Base-by-base conservation (phyloP, 202 grass and related monocot species). In the Zoysia matrella region DNA sequence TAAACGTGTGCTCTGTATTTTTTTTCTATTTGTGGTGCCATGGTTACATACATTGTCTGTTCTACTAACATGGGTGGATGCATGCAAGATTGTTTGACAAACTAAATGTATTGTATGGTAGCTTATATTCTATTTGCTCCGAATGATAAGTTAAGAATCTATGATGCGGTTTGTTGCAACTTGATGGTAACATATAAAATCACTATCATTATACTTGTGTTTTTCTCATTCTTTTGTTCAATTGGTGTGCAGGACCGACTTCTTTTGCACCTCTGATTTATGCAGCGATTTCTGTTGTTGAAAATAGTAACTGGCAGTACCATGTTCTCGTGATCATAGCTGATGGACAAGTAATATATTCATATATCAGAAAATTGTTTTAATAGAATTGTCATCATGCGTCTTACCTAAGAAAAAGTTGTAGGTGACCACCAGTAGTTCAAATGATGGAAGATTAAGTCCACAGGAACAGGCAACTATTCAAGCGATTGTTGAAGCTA, bases 311-410 rank as follows among this genome's bases (percentile, higher is more conserved):
- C 47, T 91, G 81, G 79, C 95, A 97, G 18, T 94, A 97, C 79
- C 95, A 94, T 89, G 92, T 94, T 67, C 95, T 97, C 8, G 92
- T 97, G 74, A 97, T 97, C 85, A 91, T 97, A 86, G 95, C 95
- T 71, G 92, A 97, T 86, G 95, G 95, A 66, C 95, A 97, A 88
- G 95, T 97, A 83, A 87, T 16, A 36, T 65, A 52, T 82, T 82
- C 48, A 60, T 74, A 61, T 61, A 83, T 14, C 40, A 87, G 47
- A 9, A n/a, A 71, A 78, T 82, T 83, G 80, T 18, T 89, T 80
- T 6, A 42, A n/a, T 85, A 53, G 8, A 61, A 66, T 13, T 72
- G 45, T 80, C 70, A 83, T 30, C 62, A 63, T 57, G 47, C 75
- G 55, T 72, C 79, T 85, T 83, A 81, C 64, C 67, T 86, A 51